Percentiles rank a stretch among this genome's conserved stretches.
Evolutionary conservation across 257 asterid species (phyloP).

Genomic region (Nicotiana paniculata): DNA sequence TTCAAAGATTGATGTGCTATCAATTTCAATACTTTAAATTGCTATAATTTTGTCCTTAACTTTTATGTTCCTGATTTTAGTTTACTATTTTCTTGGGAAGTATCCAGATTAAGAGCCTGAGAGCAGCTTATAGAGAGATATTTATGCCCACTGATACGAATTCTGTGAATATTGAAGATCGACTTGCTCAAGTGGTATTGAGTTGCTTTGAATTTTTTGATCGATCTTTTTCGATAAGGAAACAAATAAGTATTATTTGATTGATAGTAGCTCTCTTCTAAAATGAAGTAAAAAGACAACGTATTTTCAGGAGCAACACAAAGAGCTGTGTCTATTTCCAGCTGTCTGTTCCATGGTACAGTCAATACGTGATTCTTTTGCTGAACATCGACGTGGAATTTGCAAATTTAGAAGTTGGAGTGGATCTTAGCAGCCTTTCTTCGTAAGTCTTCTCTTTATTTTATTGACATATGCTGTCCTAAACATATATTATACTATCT

Average conservation of each 20-base stretch:
- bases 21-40: neutral
- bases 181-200: conserved; percentile 63
- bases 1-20: neutral
- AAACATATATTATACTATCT: neutral
- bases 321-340: conserved; percentile 40
- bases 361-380: conserved; percentile 69
- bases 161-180: conserved; percentile 54
- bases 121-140: conserved; percentile 76
- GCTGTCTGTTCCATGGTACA: conserved; percentile 52
- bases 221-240: neutral
- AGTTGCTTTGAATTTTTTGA: conserved; percentile 7
- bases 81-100: conserved; percentile 6
- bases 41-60: neutral
- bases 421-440: conserved; percentile 22
- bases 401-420: conserved; percentile 69
- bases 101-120: conserved; percentile 65
- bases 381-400: conserved; percentile 73
- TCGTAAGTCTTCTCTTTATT: neutral
- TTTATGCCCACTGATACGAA: conserved; percentile 50
- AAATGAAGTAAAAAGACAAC: neutral
- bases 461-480: neutral
- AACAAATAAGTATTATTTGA: neutral
- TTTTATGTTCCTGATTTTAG: neutral
- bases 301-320: conserved; percentile 55
- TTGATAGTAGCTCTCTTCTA: neutral